Evolutionary conservation across 176 grass and related monocot genomes (phyloP), one percentile per base, ranked within the genome.

Genomic region (Triticum timopheevii): DNA sequence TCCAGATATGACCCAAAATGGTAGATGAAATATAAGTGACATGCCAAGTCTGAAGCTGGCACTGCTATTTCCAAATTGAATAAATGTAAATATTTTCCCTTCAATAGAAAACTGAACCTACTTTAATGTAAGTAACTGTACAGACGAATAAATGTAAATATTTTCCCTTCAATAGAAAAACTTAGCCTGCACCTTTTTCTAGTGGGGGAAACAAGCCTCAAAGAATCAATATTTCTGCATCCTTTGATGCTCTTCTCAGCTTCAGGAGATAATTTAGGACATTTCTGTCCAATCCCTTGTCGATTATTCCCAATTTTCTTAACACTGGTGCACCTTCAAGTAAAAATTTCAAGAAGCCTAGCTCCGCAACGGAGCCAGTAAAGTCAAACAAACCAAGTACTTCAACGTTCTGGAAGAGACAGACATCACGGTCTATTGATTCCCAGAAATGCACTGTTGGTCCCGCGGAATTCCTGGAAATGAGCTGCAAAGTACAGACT

Each of bases 191-290:
- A 76, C 73, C 44, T 76, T 45, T 20, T 6, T 4, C 13, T 4
- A 52, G 25, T 52, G 25, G 73, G 16, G 25, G 73, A 76, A 76
- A 9, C 16, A 22, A 77, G 8, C 49, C 74, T 77, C 74, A 77
- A 30, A 73, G 22, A 40, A 73, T 20, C 11, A 77, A 20, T 79
- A 79, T 40, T 79, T 83, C 54, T 79, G 80, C 73, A 72, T 73
- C 80, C 73, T 56, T 87, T 2, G 79, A 87, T 66, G 84, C 31
- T 58, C 73, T 86, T 86, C 58, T 83, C 88, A 89, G 76, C 69
- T 81, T 81, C 88, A 85, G 61, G 35, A 85, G 33, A 28, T 20
- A 13, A 38, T 89, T 89, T 47, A 85, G 47, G 74, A 20, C 16
- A 75, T 80, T 25, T 76, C 45, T 79, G 42, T 61, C 30, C 45